Base-by-base conservation (phyloP, 1,284 basidiomycete species). In the Cryptococcus maquisensis region DNA sequence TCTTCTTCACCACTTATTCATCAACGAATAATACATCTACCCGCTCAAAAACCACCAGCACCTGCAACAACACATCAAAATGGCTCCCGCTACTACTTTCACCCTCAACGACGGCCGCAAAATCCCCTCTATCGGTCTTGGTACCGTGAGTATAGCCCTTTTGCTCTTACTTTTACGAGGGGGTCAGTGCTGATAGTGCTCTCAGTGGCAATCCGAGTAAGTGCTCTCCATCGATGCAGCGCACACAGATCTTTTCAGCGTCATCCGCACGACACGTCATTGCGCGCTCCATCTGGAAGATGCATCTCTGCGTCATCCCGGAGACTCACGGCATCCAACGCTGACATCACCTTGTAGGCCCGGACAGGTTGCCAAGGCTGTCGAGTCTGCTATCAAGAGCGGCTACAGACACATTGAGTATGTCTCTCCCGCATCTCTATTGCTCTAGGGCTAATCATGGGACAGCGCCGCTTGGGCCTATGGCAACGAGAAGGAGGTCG, bases 401-500 rank as follows among this genome's bases (percentile, higher is more conserved):
- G 75, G 86, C 0, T 88, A 87, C 69, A 80, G 83, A 57, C 87
- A 90, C 72, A 85, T 91, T 50, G 88, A 90, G 67, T 84, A 81
- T 37, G 88, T 86, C 37, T 85, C 13, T 18, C 21, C 24, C 9
- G 42, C 42, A 8, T 15, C 15, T 23, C 42, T 44, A 18, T 21
- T 20, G 18, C 5, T 16, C 20, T 26, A 6, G 10, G 8, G 20
- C 43, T 37, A 4, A 26, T 18, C 32, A 35, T 10, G 21, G 23
- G 28, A 16, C 47, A 64, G 61, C 63, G 71, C 71, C 51, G 75
- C 75, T 21, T 74, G 73, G 72, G 75, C 63, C 28, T 68, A 74
- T 56, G 63, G 75, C 51, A 95, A 95, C 74, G 90, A 95, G 77
- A 87, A 84, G 68, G 87, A 92, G 74, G 90, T 90, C 23, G 91